Evolutionary conservation across 352 stramenopile genomes (phyloP).

Genomic region (Phytophthora nicotianae): DNA sequence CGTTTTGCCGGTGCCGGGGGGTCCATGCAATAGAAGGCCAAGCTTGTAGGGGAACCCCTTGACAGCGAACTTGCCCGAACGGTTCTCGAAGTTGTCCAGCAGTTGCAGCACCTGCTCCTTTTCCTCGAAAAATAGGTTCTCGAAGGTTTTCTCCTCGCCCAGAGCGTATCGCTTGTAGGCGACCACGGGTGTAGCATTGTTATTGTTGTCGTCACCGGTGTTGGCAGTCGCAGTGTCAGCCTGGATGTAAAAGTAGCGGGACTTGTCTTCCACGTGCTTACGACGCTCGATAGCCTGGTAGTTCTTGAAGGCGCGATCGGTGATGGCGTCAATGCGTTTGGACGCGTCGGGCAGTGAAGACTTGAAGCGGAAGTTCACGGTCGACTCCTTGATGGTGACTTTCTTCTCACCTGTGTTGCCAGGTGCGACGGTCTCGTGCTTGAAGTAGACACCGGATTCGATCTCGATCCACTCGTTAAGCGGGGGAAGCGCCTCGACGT

Average conservation of each 20-base stretch:
- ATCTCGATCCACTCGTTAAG: constrained; percentile 56
- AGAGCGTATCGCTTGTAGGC: constrained; percentile 80
- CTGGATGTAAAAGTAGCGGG: constrained; percentile 55
- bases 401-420: constrained; percentile 33
- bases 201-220: constrained; percentile 13
- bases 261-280: constrained; percentile 47
- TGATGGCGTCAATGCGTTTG: constrained; percentile 49
- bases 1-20: constrained; percentile 91
- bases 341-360: constrained; percentile 34
- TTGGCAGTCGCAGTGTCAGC: constrained; percentile 13
- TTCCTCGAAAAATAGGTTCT: constrained; percentile 88
- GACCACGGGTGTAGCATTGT: constrained; percentile 16
- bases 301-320: constrained; percentile 39
- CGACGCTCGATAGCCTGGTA: constrained; percentile 45
- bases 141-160: constrained; percentile 88
- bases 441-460: constrained; percentile 48
- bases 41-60: constrained; percentile 90
- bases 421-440: constrained; percentile 43
- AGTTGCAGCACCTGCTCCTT: constrained; percentile 74
- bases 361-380: constrained; percentile 34
- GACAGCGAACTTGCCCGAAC: constrained; percentile 88
- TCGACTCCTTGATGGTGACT: constrained; percentile 31
- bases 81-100: constrained; percentile 70
- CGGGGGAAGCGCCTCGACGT: constrained; percentile 42
- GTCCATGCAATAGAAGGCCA: constrained; percentile 86